Evolutionary conservation across 192 early-diverging fungal species (phyloP), one percentile per base, ranked within the genome.

Genomic region (Obelidium mucronatum): DNA sequence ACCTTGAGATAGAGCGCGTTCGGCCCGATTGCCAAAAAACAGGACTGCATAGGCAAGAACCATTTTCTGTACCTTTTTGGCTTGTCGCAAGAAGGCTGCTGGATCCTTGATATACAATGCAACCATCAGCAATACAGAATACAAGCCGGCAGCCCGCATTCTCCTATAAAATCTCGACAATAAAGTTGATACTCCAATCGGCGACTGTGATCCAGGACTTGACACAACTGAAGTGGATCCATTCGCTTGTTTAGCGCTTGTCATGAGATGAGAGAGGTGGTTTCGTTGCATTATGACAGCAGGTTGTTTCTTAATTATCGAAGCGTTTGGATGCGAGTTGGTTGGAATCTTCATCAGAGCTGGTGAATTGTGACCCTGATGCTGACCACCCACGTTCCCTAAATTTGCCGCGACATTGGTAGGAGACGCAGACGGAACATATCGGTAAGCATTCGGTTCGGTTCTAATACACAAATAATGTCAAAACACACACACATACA

Each of bases 81-180:
- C 63, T 35, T 37, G 31, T 39, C 19, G 1, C 37, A 34, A 34
- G 11, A 65, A 33, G 19, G 15, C 37, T 39, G 13, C 19, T 17
- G 63, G 63, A 37, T 65, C 63, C 4, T 65, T 65, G 22, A 65
- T 11, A 26, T 65, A 65, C 63, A 30, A 65, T 37, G 63, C 63
- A 15, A 36, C 63, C 3, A 8, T 2, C 19, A 65, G 2, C 19
- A 65, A 34, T 30, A 39, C 8, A 15, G 63, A 36, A 36, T 65
- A 65, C 63, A 65, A 30, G 63, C 19, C 11, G 2, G 35, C 2
- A 33, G 63, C 63, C 3, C 37, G 31, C 3, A 65, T 17, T 11
- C 63, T 8, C 33, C 63, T 15, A 37, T 37, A 40, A 15, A 34
- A 19, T 33, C 35, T 24, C 11, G 63, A 13, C 31, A 24, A 65